Evolutionary conservation across 2,329 filamentous ascomycete species (phyloP), one percentile per base, ranked within the genome.

Genomic region (Polychaeton citri): DNA sequence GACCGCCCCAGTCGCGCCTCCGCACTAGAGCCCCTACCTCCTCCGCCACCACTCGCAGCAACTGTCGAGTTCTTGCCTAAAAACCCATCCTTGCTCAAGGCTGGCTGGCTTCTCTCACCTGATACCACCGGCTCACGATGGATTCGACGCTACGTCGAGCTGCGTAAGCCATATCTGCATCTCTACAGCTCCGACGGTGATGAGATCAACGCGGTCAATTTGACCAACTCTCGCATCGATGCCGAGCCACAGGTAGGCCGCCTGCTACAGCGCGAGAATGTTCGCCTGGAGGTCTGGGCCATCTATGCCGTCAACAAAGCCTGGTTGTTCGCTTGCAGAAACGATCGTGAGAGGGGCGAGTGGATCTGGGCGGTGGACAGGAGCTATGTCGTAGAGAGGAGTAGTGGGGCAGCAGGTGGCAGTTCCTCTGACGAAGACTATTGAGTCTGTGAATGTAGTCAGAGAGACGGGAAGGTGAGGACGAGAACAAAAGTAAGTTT

Each of bases 331-430:
- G 84, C 86, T 10, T 83, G 86, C 17, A 72, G 86, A 39, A 88
- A 77, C 50, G 88, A 95, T 63, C 72, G 79, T 33, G 87, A 95
- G 59, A 94, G 95, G 67, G 79, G 87, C 48, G 90, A 96, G 57
- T 98, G 90, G 90, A 94, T 98, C 48, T 73, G 92, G 59, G 80
- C 81, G 52, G 85, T 98, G 48, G 90, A 98, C 60, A 81, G 94
- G 65, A 83, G 79, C 46, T 78, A 72, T 56, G 74, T 76, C 49
- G 24, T 28, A 10, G 24, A 28, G 12, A 55, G 47, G 16, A 50
- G 47, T 36, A 42, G 42, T 28, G 42, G 43, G 19, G 35, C 35
- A n/a, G 43, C 39, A 38, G 38, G 48, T 15, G 42, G 40, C 8
- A 30, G 42, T 31, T 42, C 46, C 21, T 43, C 46, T 2, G 43